A percentile compares a stretch with the other conserved stretches of the same genome.
phyloP scores from a whole-genome alignment of 2,329 filamentous ascomycete species.

The Elsinoe fawcettii region DNA sequence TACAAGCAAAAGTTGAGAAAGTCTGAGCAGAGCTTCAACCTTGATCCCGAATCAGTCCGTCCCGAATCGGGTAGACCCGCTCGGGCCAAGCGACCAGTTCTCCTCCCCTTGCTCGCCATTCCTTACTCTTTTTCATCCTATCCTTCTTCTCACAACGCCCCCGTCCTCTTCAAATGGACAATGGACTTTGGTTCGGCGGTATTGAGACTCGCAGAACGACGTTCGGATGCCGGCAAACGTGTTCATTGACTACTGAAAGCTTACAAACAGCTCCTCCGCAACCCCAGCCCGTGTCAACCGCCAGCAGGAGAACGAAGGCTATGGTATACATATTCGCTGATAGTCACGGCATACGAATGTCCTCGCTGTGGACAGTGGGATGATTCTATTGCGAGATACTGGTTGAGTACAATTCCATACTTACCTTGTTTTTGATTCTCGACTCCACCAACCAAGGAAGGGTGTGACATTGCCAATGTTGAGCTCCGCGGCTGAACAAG shows the following conservation, averaged over 20 bases:
- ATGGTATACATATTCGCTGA: too few species aligned
- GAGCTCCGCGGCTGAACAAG: neutral
- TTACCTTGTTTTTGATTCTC: too few species aligned
- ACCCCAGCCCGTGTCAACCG: neutral
- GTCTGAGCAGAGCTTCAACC: slow-evolving; percentile 3
- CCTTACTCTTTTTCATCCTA: neutral
- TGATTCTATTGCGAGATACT: too few species aligned
- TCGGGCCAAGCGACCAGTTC: neutral
- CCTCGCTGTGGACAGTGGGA: too few species aligned
- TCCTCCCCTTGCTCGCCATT: neutral
- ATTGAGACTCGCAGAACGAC: neutral
- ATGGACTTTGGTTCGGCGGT: neutral
- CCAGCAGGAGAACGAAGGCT: too few species aligned
- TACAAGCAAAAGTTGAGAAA: neutral
- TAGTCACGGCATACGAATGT: too few species aligned
- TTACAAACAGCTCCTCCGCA: neutral
- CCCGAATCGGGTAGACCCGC: neutral
- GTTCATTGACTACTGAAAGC: neutral
- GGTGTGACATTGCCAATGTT: neutral
- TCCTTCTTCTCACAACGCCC: too few species aligned
- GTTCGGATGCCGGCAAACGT: neutral
- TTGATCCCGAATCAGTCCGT: neutral
- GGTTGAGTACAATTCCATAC: too few species aligned
- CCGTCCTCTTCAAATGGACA: too few species aligned
- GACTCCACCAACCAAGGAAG: too few species aligned